Base-by-base conservation (phyloP, 2,329 filamentous ascomycete genomes). In the Aquanectria penicillioides region DNA sequence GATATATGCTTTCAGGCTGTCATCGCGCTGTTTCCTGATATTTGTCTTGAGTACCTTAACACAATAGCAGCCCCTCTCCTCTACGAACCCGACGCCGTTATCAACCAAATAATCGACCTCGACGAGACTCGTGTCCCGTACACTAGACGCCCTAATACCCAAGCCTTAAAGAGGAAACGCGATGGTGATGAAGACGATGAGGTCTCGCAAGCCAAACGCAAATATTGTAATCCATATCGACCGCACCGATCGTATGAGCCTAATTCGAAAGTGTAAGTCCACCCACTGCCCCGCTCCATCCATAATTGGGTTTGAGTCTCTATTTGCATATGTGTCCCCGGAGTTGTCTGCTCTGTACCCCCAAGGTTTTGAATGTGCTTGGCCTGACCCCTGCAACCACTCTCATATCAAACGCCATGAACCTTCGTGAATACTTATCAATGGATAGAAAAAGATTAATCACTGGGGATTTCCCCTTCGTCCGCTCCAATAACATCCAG, bases 151-250 rank as follows among this genome's bases (percentile, higher is more conserved):
- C 40, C 63, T 5, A 63, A 33, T 13, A 47, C 57, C 10, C 67
- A 59, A 8, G 52, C 51, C 3, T 64, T 66, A 22, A 84, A 84
- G 65, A 73, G 81, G 11, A 83, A 84, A 64, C 73, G 77, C 13
- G 59, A 67, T 1, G 61, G 67, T 1, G 67, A 63, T 1, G 62
- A 63, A 6, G 59, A 66, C 8, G 66, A 69, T 18, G 60, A 65
- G 59, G 61, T 65, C 17, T 46, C 25, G 1, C 34, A 37, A 57
- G 65, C 46, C 8, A 67, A 59, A 28, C 61, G 53, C 25, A 59
- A 49, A 22, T 70, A 59, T 15, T 54, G 18, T 26, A 26, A 54
- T 20, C 50, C 48, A 13, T 10, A 18, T 22, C 53, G 50, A 20
- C 48, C 37, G 11, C 15, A 13, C n/a, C 7, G 46, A 25, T 9